Evolutionary conservation across 192 early-diverging fungal genomes (phyloP), one percentile per base, ranked within the genome.

Genomic region (Coemansia pectinata): DNA sequence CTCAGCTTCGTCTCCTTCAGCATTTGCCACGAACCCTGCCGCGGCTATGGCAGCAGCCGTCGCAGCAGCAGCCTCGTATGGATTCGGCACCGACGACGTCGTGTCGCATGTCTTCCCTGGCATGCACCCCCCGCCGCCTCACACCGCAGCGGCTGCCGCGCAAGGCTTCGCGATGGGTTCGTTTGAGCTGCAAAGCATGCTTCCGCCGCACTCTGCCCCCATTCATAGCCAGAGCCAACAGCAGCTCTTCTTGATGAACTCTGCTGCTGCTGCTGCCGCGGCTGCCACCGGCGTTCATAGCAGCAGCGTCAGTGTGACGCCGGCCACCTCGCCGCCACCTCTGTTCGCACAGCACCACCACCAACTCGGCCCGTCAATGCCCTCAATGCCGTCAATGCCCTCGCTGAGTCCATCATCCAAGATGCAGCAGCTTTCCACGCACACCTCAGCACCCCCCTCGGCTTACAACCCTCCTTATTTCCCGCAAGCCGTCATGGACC

Each of bases 181-280:
- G 11, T 68, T 68, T 45, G 66, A 42, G 14, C 66, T 68, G 41
- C 66, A 68, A 15, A 42, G 66, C 15, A 55, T 68, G 40, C 23
- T 68, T 21, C 66, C 66, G 29, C 55, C 55, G 12, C 66, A 45
- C 25, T 67, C 65, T 23, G 50, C 66, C 5, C 15, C 55, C 33
- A 68, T 60, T 23, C 61, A 63, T 14, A 21, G 21, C 39, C 61
- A 62, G 23, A 38, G 23, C n/a, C 61, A 63, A 39, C 61, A 63
- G 29, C 61, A 29, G 55, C 29, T 58, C 31, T 58, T 58, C 27
- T 31, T 58, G 29, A 29, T 31, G 29, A 58, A 31, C 55, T n/a
- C 15, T 15, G 55, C 29, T 15, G 55, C 53, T 15, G 53, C 53
- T 17, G 41, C 41, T 2, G 41, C 41, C 5, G 53, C 53, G 4